Conservation (phyloP, 192 early-diverging fungal species). For the Chytriomyces hyalinus region DNA sequence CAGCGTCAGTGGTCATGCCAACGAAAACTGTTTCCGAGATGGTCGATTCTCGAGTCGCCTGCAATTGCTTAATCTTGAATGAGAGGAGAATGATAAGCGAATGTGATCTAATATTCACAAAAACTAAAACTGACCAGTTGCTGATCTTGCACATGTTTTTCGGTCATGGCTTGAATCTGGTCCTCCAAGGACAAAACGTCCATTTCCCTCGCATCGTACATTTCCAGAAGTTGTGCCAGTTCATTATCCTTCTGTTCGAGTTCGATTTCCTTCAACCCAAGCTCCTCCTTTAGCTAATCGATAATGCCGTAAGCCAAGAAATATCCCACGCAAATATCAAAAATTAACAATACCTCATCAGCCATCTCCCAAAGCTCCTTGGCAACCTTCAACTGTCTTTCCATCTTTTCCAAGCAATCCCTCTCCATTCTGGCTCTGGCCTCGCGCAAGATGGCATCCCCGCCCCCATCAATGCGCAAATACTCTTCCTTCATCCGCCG, state of each 20-base stretch:
- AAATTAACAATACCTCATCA: constrained; percentile 1
- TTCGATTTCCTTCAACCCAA: not conserved
- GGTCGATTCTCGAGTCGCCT: too few species aligned
- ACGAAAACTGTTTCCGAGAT: too few species aligned
- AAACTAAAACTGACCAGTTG: too few species aligned
- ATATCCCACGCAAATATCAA: too few species aligned
- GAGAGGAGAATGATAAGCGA: too few species aligned
- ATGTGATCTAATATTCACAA: too few species aligned
- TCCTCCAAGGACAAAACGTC: not conserved
- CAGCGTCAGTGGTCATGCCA: too few species aligned
- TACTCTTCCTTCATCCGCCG: not conserved
- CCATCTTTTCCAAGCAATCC: too few species aligned
- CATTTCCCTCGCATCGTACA: not conserved
- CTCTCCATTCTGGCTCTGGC: too few species aligned
- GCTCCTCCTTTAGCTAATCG: not conserved
- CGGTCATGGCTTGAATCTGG: not conserved
- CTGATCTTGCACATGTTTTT: too few species aligned
- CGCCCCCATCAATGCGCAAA: not conserved
- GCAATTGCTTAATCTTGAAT: too few species aligned
- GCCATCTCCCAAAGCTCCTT: not conserved
- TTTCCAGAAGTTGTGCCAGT: not conserved
- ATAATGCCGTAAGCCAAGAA: not conserved
- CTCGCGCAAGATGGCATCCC: not conserved
- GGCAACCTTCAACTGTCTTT: too few species aligned
- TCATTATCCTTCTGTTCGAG: constrained; percentile 18